Evolutionary conservation across 257 asterid genomes (phyloP), one percentile per base, ranked within the genome.

Genomic region (Marsdenia floribunda): DNA sequence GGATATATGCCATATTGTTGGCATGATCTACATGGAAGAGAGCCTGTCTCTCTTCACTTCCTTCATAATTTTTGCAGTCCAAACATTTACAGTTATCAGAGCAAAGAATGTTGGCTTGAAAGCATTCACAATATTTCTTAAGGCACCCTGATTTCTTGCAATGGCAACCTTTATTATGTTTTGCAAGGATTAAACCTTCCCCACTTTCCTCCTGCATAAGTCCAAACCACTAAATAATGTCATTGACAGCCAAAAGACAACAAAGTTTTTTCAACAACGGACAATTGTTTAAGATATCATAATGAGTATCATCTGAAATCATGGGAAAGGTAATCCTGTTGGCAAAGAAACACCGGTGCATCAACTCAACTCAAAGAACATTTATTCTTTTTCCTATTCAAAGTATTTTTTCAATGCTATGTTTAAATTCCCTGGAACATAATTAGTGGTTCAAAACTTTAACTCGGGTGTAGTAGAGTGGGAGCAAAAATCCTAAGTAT

Each of bases 71-170:
- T 83, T 93, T 93, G 89, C 98, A 93, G 87, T 90, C 97, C 87
- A 89, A 75, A 85, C 98, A 93, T 81, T 89, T 93, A 85, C 98
- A 93, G 76, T 90, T 91, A 55, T 93, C 98, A 26, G 98, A 93
- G 80, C 98, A 90, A 82, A 93, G 96, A 81, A 93, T 89, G 80
- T 89, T 93, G 75, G 97, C 98, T 78, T 93, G 98, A 85, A 93
- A 91, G 83, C 98, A 93, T 78, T 93, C 95, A 73, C 98, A 93
- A 82, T 93, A 91, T 90, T 91, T 91, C 81, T 91, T 93, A 79
- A 93, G 98, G 81, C 98, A 93, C 33, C 98, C 98, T 67, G 97
- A 93, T 82, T 93, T 93, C 89, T 93, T 93, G 85, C 98, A 93
- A 81, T 91, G 96, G 53, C 97, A 93, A 82, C 98, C 98, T 84